Evolutionary conservation across 106 monocot genomes (phyloP), one percentile per base, ranked within the genome.

Genomic region (Apostasia ramifera): DNA sequence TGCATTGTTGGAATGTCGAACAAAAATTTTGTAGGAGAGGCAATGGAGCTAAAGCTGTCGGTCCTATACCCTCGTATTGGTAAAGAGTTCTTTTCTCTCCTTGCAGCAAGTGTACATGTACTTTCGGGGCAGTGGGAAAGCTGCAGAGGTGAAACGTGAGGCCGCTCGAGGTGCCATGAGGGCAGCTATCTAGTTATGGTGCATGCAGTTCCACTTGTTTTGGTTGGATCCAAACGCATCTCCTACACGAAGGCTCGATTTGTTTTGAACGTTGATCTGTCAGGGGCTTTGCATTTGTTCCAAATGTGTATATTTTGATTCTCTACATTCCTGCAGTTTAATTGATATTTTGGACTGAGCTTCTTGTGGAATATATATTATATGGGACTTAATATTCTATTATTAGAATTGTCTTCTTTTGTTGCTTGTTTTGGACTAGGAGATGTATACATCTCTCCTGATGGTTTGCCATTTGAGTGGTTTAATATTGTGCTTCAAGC

Each of bases 71-170:
- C 1, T 59, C 49, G 61, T 57, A 40, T 48, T 57, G 12, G 1
- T 43, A 14, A 40, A 62, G 8, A 10, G 46, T 68, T 4, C 4
- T 66, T 26, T 47, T 59, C 8, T 60, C 26, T 3, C 40, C 42
- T 58, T 76, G 66, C 90, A 90, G 90, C 80, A 86, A 90, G 83
- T 90, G 70, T 90, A 79, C 67, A 77, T 79, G 81, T 86, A 83
- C 66, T 91, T 91, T 79, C 75, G 86, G 58, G 85, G 95, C 55
- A 95, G 84, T 64, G 91, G 95, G 41, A 95, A 91, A 73, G 95
- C 85, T 44, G 91, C 91, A 73, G 72, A 95, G 78, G 80, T 91
- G 91, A 95, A 78, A 71, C 85, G 79, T 13, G 85, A 91, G 71
- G 95, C 91, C 14, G 91, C 84, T 8, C 78, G 81, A n/a, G 82